Base-by-base conservation (phyloP, 2,329 filamentous ascomycete genomes). In the Phaeosphaeria sp. region DNA sequence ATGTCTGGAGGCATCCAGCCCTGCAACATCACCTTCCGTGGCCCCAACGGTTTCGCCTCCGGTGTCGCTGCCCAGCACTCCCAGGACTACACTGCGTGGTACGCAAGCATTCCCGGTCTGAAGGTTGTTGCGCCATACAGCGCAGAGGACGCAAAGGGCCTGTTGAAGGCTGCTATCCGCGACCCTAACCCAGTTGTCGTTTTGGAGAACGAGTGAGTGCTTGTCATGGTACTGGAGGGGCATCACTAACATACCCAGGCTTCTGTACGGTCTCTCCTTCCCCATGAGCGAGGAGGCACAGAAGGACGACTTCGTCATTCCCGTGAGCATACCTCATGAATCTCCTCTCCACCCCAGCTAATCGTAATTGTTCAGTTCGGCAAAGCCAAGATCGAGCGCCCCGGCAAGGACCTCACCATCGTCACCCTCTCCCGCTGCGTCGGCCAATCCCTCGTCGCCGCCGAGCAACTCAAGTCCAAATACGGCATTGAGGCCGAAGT, bases 1-100 rank as follows among this genome's bases (percentile, higher is more conserved):
- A 99, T 99, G 95, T 98, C 95, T 65, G 95, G 95, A 74, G 95
- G 95, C 80, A 98, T 97, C 80, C 95, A 99, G 83, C 95, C 95
- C 73, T 99, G 95, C 84, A 98, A 98, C 85, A 94, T 99, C 82
- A 98, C 95, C 71, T 99, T 99, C 90, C 93, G 95, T 78, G 95
- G 95, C 53, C 95, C 95, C 81, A 99, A 99, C 83, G 95, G 95
- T 74, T 99, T 99, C 80, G 95, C 95, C 62, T 78, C 94, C 60
- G 95, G 95, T 86, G 95, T 99, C 73, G 95, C 84, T 66, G 95
- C 95, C 60, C 95, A 99, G 86, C 95, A 99, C 86, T 98, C 95
- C 51, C 95, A 99, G 84, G 95, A 99, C 79, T 99, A 96, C 86
- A 92, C 92, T 51, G 93, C 94, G 63, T 99, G 95, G 95, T 99